Evolutionary conservation across 2,329 filamentous ascomycete genomes (phyloP).

Genomic region (Colletotrichum orbiculare): DNA sequence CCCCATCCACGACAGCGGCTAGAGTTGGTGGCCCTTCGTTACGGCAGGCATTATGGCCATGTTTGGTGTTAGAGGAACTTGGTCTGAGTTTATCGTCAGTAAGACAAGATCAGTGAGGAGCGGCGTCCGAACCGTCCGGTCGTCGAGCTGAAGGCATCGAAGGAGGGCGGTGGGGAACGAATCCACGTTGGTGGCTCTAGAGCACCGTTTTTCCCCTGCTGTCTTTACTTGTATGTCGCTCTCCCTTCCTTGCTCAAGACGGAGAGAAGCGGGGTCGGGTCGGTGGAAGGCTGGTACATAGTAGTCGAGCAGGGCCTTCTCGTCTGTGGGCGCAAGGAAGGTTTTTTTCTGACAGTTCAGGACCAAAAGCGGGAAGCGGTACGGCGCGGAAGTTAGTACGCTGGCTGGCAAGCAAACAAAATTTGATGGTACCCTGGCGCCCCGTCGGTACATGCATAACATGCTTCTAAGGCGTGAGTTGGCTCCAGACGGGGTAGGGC

Average conservation of each 20-base stretch:
- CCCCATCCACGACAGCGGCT: too few relatives aligned
- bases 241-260: conserved; percentile 25
- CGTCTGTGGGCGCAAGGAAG: conserved; percentile 16
- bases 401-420: conserved; percentile 34
- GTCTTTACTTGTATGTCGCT: conserved; percentile 8
- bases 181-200: conserved; percentile 11
- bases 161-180: not conserved
- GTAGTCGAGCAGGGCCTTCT: conserved; percentile 7
- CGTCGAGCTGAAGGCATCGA: not conserved
- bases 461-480: conserved; percentile 12
- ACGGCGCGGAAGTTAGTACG: conserved; percentile 36
- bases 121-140: not conserved
- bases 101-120: not conserved
- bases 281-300: too few relatives aligned
- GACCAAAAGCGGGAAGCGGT: conserved; percentile 33
- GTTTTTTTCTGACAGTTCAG: conserved; percentile 23
- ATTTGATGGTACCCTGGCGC: conserved; percentile 17
- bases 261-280: conserved; percentile 15
- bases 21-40: too few relatives aligned
- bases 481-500: not conserved
- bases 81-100: too few relatives aligned
- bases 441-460: conserved; percentile 19
- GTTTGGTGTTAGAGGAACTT: too few relatives aligned
- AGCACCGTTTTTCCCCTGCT: conserved; percentile 1
- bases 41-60: too few relatives aligned